Base-by-base conservation (phyloP, 139 green algal species). In the Mychonastes homosphaera region DNA sequence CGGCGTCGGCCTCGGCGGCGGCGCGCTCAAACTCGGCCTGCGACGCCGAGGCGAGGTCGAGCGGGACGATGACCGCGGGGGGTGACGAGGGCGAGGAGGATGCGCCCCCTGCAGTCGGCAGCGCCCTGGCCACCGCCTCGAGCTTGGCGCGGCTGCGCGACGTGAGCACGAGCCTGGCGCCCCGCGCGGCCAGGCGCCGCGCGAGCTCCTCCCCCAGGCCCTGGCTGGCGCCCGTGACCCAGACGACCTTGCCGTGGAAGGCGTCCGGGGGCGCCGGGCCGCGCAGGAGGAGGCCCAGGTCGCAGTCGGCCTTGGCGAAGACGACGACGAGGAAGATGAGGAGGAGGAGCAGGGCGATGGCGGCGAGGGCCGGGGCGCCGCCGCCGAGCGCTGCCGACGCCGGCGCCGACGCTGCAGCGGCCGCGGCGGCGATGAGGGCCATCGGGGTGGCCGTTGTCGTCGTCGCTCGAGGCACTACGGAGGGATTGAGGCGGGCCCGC, bases 191-290 rank as follows among this genome's bases (percentile, higher is more conserved):
- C 61, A 88, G 79, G 30, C 80, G 73, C 8, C 54, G 63, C 1
- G 82, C 77, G 27, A 94, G 50, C 30, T 61, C 53, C 23, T 73
- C 63, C 0, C 86, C 86, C 23, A 94, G 57, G 6, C 85, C 85
- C 71, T 89, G 78, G 56, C 65, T 81, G 9, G 82, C 82, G 21
- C 85, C 85, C 4, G 85, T 88, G 26, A 91, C 79, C 85, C 85
- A 93, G 2, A 93, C 63, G 3, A 92, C 80, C 58, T 90, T 87
- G 33, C 73, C 80, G 12, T 58, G 26, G 39, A 85, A 84, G 2
- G 61, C 61, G 29, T n/a, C 41, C 6, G 27, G 50, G n/a, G n/a
- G n/a, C n/a, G n/a, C n/a, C n/a, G n/a, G n/a, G n/a, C n/a, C n/a
- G n/a, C n/a, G n/a, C n/a, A n/a, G n/a, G n/a, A n/a, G n/a, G n/a